Evolutionary conservation across 352 stramenopile genomes (phyloP).

Genomic region (Poterioochromonas sp.): DNA sequence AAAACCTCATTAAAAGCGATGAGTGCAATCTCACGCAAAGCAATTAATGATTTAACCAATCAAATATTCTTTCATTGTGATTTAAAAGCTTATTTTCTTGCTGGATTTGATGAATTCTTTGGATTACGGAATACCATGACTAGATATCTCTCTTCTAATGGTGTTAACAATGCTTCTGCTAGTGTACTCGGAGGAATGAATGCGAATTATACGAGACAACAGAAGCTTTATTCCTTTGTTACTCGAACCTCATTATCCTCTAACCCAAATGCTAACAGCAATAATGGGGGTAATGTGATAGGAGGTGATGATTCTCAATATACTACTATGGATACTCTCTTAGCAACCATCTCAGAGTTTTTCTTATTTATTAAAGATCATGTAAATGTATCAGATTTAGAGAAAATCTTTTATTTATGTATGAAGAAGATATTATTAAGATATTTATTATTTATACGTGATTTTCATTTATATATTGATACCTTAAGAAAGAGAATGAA

Average conservation of each 20-base stretch:
- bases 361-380: not conserved
- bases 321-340: not conserved
- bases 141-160: too few species aligned
- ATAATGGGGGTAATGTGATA: too few species aligned
- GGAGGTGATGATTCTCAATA: too few species aligned
- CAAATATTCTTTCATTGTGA: not conserved
- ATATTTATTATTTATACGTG: constrained; percentile 13
- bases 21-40: not conserved
- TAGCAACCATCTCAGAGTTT: not conserved
- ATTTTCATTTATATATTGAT: too few species aligned
- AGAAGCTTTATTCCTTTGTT: too few species aligned
- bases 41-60: constrained; percentile 16
- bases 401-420: constrained; percentile 9
- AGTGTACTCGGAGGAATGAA: too few species aligned
- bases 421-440: not conserved
- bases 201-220: too few species aligned
- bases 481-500: too few species aligned
- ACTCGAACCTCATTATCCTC: too few species aligned
- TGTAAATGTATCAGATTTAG: not conserved
- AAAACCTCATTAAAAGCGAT: not conserved
- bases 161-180: too few species aligned
- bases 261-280: too few species aligned
- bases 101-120: not conserved
- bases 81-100: constrained; percentile 5
- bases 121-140: too few species aligned